Percentiles rank a stretch among this genome's conserved stretches.
Evolutionary conservation across 2,329 filamentous ascomycete species (phyloP).

Genomic region (Pseudogymnoascus sp.): DNA sequence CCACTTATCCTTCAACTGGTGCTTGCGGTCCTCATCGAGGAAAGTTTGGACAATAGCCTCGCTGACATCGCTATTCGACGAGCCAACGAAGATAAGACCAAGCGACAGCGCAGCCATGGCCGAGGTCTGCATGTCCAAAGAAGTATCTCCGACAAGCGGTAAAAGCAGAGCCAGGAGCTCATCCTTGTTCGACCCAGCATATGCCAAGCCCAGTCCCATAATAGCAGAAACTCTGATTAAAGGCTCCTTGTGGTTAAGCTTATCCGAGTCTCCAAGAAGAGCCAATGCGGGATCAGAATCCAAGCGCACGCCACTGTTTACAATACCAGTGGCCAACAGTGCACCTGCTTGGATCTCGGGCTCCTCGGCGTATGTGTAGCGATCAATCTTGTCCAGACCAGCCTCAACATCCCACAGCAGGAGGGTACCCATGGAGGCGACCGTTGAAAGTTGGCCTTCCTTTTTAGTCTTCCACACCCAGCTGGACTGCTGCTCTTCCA

Average conservation of each 20-base stretch:
- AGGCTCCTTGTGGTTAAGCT: conserved; percentile 69
- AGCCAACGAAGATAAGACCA: conserved; percentile 87
- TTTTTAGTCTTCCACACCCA: conserved; percentile 99
- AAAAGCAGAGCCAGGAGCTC: conserved; percentile 78
- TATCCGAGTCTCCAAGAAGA: conserved; percentile 70
- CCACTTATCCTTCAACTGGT: conserved; percentile 95
- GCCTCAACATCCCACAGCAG: conserved; percentile 90
- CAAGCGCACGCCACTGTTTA: conserved; percentile 84
- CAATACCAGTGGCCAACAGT: conserved; percentile 86
- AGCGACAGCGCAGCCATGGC: conserved; percentile 91
- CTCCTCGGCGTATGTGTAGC: conserved; percentile 79
- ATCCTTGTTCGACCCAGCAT: conserved; percentile 88
- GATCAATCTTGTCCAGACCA: conserved; percentile 88
- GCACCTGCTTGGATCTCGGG: conserved; percentile 84
- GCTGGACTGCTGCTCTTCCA: conserved; percentile 76
- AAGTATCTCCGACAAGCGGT: conserved; percentile 78
- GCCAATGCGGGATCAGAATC: conserved; percentile 88
- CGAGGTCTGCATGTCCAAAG: conserved; percentile 86
- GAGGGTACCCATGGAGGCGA: conserved; percentile 85
- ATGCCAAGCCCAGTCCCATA: conserved; percentile 91
- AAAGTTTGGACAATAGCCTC: conserved; percentile 88
- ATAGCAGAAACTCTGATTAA: conserved; percentile 76
- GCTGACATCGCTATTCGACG: conserved; percentile 81
- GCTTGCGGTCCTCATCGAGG: conserved; percentile 85
- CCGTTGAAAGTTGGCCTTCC: conserved; percentile 93